Evolutionary conservation across 148 eudicot genomes (phyloP).

Genomic region (Rhododendron ovatum): DNA sequence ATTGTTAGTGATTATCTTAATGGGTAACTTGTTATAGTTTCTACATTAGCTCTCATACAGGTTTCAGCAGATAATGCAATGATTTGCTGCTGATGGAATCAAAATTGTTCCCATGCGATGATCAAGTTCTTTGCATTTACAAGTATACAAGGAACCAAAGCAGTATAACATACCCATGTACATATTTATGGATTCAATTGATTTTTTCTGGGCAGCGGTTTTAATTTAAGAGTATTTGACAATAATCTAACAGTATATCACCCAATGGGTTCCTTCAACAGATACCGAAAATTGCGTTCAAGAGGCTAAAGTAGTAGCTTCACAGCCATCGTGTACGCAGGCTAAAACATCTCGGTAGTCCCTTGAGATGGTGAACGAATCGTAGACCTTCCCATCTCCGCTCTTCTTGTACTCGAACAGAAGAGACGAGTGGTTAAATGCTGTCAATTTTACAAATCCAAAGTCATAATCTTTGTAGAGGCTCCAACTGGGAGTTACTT

Average conservation of each 20-base stretch:
- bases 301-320: constrained; percentile 49
- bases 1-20: neutral
- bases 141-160: neutral
- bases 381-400: constrained; percentile 72
- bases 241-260: too few species aligned
- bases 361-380: constrained; percentile 76
- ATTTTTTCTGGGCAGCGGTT: neutral
- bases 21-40: neutral
- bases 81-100: neutral
- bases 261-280: neutral
- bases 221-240: neutral
- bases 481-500: constrained; percentile 59
- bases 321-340: constrained; percentile 63
- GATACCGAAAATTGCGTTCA: constrained; percentile 8
- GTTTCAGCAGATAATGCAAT: neutral
- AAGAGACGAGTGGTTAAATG: constrained; percentile 70
- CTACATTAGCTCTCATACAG: neutral
- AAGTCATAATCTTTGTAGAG: constrained; percentile 58
- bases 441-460: constrained; percentile 78
- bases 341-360: constrained; percentile 77
- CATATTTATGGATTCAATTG: neutral
- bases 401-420: constrained; percentile 92
- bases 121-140: neutral
- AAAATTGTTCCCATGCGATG: neutral
- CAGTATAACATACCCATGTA: neutral